Evolutionary conservation across 768 basidiomycete species (phyloP).

Genomic region (Cyclocybe cylindracea): DNA sequence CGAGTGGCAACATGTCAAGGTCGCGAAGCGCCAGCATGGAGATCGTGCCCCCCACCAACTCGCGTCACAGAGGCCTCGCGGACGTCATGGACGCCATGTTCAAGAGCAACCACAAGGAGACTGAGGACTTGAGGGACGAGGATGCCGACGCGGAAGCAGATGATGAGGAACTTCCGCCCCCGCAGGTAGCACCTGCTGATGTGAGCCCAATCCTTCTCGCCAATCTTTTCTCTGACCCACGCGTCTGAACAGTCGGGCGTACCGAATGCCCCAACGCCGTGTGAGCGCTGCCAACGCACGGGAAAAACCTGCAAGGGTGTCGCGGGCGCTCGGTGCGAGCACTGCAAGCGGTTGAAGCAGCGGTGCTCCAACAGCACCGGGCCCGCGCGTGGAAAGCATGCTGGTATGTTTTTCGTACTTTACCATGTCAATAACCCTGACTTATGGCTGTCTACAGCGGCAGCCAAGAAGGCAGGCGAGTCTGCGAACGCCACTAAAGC

Average conservation of each 20-base stretch:
- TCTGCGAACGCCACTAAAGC: constrained; percentile 17
- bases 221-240: constrained; percentile 1
- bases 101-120: constrained; percentile 24
- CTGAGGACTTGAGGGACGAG: constrained; percentile 17
- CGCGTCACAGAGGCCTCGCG: constrained; percentile 28
- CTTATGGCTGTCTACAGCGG: constrained; percentile 14
- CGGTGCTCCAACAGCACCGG: constrained; percentile 48
- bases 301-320: constrained; percentile 43
- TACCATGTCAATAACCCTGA: constrained; percentile 5
- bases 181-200: constrained; percentile 13
- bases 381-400: constrained; percentile 41
- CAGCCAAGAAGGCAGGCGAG: constrained; percentile 22
- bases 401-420: constrained; percentile 26
- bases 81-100: constrained; percentile 33
- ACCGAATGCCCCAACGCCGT: constrained; percentile 36
- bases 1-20: constrained; percentile 29
- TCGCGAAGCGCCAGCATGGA: constrained; percentile 35
- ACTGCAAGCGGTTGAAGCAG: constrained; percentile 47
- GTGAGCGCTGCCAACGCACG: constrained; percentile 46
- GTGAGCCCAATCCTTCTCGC: constrained; percentile 14
- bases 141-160: constrained; percentile 30
- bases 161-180: constrained; percentile 26
- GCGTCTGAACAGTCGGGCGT: constrained; percentile 22
- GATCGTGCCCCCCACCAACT: constrained; percentile 32
- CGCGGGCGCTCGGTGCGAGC: constrained; percentile 44